Evolutionary conservation across 768 basidiomycete species (phyloP).

Genomic region (Lactarius pseudohatsudake): DNA sequence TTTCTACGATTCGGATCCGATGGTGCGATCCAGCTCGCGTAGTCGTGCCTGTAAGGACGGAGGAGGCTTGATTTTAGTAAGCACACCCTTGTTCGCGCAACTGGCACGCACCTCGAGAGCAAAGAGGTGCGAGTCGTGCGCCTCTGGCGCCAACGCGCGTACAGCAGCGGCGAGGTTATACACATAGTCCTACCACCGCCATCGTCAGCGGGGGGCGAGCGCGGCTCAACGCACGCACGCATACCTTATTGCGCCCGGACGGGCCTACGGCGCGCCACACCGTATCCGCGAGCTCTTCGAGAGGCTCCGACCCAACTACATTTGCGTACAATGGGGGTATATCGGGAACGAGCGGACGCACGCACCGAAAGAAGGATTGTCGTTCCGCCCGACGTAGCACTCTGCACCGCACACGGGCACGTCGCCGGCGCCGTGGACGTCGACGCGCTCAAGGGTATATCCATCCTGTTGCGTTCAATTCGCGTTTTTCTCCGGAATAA

Average conservation of each 20-base stretch:
- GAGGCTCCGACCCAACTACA: conserved; percentile 81
- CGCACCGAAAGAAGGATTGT: conserved; percentile 88
- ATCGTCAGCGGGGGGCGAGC: background rate
- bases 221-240: background rate
- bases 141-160: conserved; percentile 68
- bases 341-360: background rate
- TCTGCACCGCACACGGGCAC: conserved; percentile 57
- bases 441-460: conserved; percentile 78
- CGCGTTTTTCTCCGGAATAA: no score
- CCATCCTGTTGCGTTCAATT: conserved; percentile 59
- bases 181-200: conserved; percentile 69
- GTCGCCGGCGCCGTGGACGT: conserved; percentile 55
- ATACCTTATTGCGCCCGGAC: conserved; percentile 87
- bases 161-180: conserved; percentile 75
- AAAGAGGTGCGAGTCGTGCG: conserved; percentile 72
- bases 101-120: conserved; percentile 64
- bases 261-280: conserved; percentile 82
- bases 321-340: no score
- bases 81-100: background rate
- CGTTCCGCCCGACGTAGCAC: conserved; percentile 85
- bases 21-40: conserved; percentile 20
- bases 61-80: background rate
- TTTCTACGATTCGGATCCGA: background rate
- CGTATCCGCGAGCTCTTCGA: conserved; percentile 61
- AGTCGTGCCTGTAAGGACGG: conserved; percentile 14